A percentile compares a stretch with the other conserved stretches of the same genome.
phyloP scores from a whole-genome alignment of 1,284 basidiomycete genomes.

The Puccinia horiana region DNA sequence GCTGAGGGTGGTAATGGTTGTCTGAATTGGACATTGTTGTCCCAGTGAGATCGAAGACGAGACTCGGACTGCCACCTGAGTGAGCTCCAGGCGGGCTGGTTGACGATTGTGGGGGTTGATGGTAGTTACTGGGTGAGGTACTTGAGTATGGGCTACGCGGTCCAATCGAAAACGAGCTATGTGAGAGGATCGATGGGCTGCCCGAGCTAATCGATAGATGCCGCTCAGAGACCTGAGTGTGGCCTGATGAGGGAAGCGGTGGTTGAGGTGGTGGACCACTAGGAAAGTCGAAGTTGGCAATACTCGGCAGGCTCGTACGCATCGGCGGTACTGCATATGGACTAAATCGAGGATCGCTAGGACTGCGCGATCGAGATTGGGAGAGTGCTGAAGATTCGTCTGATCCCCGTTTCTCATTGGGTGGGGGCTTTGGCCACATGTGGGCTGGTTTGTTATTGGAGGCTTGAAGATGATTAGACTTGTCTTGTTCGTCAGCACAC shows the following conservation, averaged over 20 bases:
- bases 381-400: slow-evolving; percentile 30
- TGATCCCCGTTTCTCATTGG: slow-evolving; percentile 36
- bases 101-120: slow-evolving; percentile 24
- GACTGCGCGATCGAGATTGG: slow-evolving; percentile 34
- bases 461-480: neutral
- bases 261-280: slow-evolving; percentile 32
- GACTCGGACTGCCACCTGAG: slow-evolving; percentile 1
- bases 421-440: neutral
- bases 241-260: slow-evolving; percentile 22
- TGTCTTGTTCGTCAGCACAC: slow-evolving; percentile 25
- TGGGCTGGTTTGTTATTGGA: slow-evolving; percentile 1
- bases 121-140: slow-evolving; percentile 24
- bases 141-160: slow-evolving; percentile 21
- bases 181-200: slow-evolving; percentile 37
- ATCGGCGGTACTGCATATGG: slow-evolving; percentile 41
- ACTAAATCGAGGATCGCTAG: slow-evolving; percentile 41
- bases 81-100: slow-evolving; percentile 13
- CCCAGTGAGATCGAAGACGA: slow-evolving; percentile 27
- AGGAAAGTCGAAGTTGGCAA: slow-evolving; percentile 48
- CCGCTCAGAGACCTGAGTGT: slow-evolving; percentile 10
- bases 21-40: neutral
- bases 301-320: slow-evolving; percentile 42
- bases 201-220: slow-evolving; percentile 49
- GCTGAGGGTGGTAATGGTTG: slow-evolving; percentile 10
- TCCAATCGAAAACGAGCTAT: slow-evolving; percentile 26